Base-by-base conservation (phyloP, 2,329 filamentous ascomycete species). In the Metarhizium robertsii region DNA sequence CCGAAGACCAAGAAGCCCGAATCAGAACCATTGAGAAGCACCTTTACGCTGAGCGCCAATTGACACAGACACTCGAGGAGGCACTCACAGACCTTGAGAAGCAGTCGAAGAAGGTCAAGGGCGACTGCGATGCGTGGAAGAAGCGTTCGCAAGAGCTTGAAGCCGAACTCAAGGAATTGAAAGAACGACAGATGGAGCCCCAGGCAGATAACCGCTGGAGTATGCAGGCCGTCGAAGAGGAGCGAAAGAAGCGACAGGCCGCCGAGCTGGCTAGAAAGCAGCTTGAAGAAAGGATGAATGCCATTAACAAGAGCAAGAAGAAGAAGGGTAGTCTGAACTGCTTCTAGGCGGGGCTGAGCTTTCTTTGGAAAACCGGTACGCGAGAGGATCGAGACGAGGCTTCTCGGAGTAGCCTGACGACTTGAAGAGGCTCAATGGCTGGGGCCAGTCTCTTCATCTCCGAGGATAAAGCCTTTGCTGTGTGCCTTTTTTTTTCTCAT, bases 11-110 rank as follows among this genome's bases (percentile, higher is more conserved):
- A 69, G 94, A 99, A 69, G 88, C 90, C 47, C 91, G 92, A 60
- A 95, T 99, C 67, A 86, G 88, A 58, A 95, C 90, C 6, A 95
- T 99, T 60, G 92, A 99, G 77, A 97, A 96, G 76, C 91, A 97
- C 67, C 81, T 99, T 29, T 87, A 88, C 61, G 94, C 94, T 3
- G 94, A 99, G 77, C 95, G 95, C 69, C 92, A 97, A 70, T 85
- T 99, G 57, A 99, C 92, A 0, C 87, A 90, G 50, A 97, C 92
- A 2, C 81, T 99, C 43, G 94, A 99, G 71, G 92, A 97, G 73
- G 94, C 94, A 6, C 83, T 99, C 34, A 92, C 90, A 2, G 94
- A 99, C 65, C 83, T 99, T 42, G 94, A 99, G 73, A 83, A 84
- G 55, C 91, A 95, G 64, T 91, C 88, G 65, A 95, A 92, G 72